Evolutionary conservation across 148 eudicot genomes (phyloP), one percentile per base, ranked within the genome.

Genomic region (Heliosperma pusillum): DNA sequence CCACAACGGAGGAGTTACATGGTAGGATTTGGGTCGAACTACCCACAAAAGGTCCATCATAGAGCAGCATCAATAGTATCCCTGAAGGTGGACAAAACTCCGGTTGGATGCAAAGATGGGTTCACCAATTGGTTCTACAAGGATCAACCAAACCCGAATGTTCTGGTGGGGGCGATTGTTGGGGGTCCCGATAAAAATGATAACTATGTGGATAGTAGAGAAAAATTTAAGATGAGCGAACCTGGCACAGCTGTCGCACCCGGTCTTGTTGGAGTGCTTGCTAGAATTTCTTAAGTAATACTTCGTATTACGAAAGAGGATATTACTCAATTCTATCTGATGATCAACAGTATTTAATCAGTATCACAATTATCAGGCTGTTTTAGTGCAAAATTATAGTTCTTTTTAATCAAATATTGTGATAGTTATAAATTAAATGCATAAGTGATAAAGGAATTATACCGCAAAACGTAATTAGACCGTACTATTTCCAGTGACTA

Each of bases 51-150:
- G 62, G 78, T 85, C 5, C 91, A 88, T 64, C 91, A 88, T 11
- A 82, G 91, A 83, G 91, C 82, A n/a, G 72, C 91, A 56, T 86
- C 91, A 1, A 85, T 88, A 2, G 73, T 80, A 25, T 86, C 89
- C 0, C 78, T 83, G 21, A 83, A 78, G 70, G 59, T 62, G 25
- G 62, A 79, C 29, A 63, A 78, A 7, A 19, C 60, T 8, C 79
- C 71, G 0, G 83, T 88, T 10, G 79, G 77, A 2, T 88, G 91
- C 73, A 26, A 79, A 25, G 79, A 80, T 0, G 91, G 91, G 42
- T 86, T 78, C 19, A 33, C 40, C 9, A 24, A 17, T 0, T 88
- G 86, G 86, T 86, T 69, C 47, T 6, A 83, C 50, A 84, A 20
- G 24, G 2, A 53, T 0, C 66, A 71, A 22, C 78, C 79, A 0